Conservation (phyloP, 1,139 yeast genomes). For the Lodderomyces orthopsilosis region DNA sequence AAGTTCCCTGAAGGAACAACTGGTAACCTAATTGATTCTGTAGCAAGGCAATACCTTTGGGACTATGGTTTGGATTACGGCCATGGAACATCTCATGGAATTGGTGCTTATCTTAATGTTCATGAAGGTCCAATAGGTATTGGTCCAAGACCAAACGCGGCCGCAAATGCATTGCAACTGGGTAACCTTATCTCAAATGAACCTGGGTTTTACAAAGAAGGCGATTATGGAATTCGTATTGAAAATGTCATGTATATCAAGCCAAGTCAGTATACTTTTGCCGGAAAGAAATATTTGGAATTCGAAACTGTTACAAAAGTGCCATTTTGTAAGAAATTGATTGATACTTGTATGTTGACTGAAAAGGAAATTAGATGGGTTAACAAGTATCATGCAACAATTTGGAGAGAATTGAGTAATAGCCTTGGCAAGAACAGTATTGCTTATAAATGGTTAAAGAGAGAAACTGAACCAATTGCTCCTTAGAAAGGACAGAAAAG, state of each 20-base stretch:
- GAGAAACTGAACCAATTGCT: conserved; percentile 56
- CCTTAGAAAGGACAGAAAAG: not conserved
- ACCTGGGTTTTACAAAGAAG: conserved; percentile 94
- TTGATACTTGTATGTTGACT: conserved; percentile 38
- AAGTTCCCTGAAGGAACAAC: conserved; percentile 86
- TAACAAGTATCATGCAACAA: conserved; percentile 61
- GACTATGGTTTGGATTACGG: conserved; percentile 81
- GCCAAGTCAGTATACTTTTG: conserved; percentile 42
- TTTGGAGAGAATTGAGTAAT: conserved; percentile 56
- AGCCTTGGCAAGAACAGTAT: conserved; percentile 48
- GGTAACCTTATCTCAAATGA: conserved; percentile 91
- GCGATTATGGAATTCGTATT: conserved; percentile 88
- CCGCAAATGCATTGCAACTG: conserved; percentile 46
- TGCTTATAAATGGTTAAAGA: conserved; percentile 69
- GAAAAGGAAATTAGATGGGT: conserved; percentile 64
- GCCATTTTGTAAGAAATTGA: conserved; percentile 55
- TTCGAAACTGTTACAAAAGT: conserved; percentile 87
- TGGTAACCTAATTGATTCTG: conserved; percentile 77
- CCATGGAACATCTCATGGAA: conserved; percentile 99
- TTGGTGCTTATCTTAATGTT: conserved; percentile 87
- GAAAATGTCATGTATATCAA: conserved; percentile 77
- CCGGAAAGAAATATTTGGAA: conserved; percentile 59
- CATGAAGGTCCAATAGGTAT: conserved; percentile 97
- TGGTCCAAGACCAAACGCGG: conserved; percentile 60
- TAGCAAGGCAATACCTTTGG: conserved; percentile 93